These are phyloP conservation scores for Lithospermum erythrorhizon DNA, from an alignment of 257 asterid genomes.

Conservation along the genomic window DNA sequence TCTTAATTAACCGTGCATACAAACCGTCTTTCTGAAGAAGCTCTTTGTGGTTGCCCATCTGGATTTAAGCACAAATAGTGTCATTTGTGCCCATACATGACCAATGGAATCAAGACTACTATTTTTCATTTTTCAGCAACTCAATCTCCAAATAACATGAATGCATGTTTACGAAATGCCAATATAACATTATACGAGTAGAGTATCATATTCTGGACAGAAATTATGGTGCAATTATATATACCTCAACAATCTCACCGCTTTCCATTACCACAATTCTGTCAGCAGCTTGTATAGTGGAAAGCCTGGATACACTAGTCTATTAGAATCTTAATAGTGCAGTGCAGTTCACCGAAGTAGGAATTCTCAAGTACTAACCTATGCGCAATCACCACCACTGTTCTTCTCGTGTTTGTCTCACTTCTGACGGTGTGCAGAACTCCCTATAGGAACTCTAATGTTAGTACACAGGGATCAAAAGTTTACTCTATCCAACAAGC, in stretches of 20 bases:
- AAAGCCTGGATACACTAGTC: constrained; percentile 48
- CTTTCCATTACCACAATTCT: constrained; percentile 78
- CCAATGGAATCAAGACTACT: background rate
- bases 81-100: constrained; percentile 1
- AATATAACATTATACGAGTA: background rate
- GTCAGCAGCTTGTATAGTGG: constrained; percentile 89
- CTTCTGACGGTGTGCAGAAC: constrained; percentile 53
- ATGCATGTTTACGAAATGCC: background rate
- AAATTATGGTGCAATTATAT: constrained; percentile 3
- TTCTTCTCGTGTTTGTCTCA: constrained; percentile 37
- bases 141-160: background rate
- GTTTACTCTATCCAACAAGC: background rate
- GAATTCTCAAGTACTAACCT: constrained; percentile 10
- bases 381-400: constrained; percentile 35
- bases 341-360: background rate
- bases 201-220: background rate
- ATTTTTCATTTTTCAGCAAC: background rate
- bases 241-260: constrained; percentile 81
- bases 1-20: constrained; percentile 65
- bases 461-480: background rate
- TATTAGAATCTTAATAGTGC: constrained; percentile 7
- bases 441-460: constrained; percentile 35
- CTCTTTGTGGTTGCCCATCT: constrained; percentile 78
- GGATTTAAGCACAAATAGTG: constrained; percentile 14
- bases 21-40: constrained; percentile 57